Conservation (phyloP, 2,329 filamentous ascomycete species). For the Diaporthe sp. region DNA sequence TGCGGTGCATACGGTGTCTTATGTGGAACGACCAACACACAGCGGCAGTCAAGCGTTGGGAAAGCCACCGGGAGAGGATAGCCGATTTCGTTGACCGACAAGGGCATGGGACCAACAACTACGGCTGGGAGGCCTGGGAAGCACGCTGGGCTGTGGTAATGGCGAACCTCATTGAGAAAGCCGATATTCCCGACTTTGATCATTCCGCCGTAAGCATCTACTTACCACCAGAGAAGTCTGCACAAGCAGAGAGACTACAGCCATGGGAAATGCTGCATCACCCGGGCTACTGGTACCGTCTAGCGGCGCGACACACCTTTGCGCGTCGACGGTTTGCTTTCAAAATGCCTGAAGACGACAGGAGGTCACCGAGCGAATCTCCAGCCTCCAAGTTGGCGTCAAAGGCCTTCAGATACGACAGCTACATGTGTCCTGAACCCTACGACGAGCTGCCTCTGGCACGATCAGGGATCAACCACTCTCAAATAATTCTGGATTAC, state of each 20-base stretch:
- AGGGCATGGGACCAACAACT: constrained; percentile 88
- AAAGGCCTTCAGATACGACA: constrained; percentile 72
- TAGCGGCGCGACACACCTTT: constrained; percentile 69
- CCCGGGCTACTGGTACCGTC: constrained; percentile 75
- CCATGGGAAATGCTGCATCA: constrained; percentile 77
- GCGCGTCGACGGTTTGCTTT: constrained; percentile 67
- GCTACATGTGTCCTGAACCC: constrained; percentile 75
- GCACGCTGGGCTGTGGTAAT: constrained; percentile 77
- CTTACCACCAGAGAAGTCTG: constrained; percentile 69
- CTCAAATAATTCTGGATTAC: constrained; percentile 66
- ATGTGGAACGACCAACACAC: constrained; percentile 86
- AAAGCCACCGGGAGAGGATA: constrained; percentile 80
- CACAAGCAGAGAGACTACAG: constrained; percentile 69
- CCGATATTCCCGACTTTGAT: constrained; percentile 64
- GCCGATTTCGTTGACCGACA: constrained; percentile 84
- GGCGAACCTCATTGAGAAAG: constrained; percentile 71
- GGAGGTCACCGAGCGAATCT: constrained; percentile 63
- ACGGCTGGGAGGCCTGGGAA: constrained; percentile 96
- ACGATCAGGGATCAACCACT: constrained; percentile 66
- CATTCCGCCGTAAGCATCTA: constrained; percentile 61
- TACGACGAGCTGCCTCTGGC: constrained; percentile 70
- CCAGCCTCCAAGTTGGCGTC: constrained; percentile 61
- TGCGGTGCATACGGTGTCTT: constrained; percentile 86
- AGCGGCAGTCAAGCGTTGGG: constrained; percentile 84
- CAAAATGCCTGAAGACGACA: constrained; percentile 71